A percentile compares a stretch with the other conserved stretches of the same genome.
Evolutionary conservation across 108 stramenopile genomes (phyloP).

Genomic region (Nitzschia sp.): DNA sequence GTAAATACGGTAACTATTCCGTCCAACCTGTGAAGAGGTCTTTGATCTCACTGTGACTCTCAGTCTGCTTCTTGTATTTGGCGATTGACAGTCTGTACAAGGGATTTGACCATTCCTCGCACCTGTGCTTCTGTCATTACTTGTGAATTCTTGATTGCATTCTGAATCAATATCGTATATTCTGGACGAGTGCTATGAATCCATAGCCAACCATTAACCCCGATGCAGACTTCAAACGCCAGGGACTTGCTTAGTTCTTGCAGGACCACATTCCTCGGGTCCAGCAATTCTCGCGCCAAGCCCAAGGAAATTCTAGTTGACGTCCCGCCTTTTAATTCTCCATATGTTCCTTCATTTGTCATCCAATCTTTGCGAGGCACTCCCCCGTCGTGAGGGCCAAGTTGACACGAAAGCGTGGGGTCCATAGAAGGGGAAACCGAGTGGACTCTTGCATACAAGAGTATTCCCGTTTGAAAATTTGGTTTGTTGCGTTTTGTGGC

Average conservation of each 20-base stretch:
- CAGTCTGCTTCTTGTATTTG: slow-evolving; percentile 46
- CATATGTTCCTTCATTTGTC: slow-evolving; percentile 84
- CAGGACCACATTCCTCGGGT: slow-evolving; percentile 62
- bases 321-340: slow-evolving; percentile 72
- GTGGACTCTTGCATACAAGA: slow-evolving; percentile 71
- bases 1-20: too few species aligned
- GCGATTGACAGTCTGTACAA: slow-evolving; percentile 62
- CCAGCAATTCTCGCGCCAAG: slow-evolving; percentile 69
- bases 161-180: slow-evolving; percentile 73
- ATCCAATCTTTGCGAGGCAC: slow-evolving; percentile 82
- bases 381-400: slow-evolving; percentile 68
- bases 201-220: slow-evolving; percentile 86
- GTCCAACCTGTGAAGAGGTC: too few species aligned
- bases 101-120: slow-evolving; percentile 76
- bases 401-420: slow-evolving; percentile 65
- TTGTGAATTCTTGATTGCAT: slow-evolving; percentile 79
- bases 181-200: slow-evolving; percentile 63
- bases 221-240: slow-evolving; percentile 77
- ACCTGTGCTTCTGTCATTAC: slow-evolving; percentile 73
- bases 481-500: slow-evolving; percentile 87
- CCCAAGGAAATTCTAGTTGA: slow-evolving; percentile 59
- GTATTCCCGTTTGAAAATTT: slow-evolving; percentile 54
- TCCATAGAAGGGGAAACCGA: slow-evolving; percentile 48
- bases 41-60: too few species aligned
- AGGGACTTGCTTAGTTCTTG: slow-evolving; percentile 50